Evolutionary conservation across 2,329 filamentous ascomycete species (phyloP).

Genomic region (Ophiostoma piceae): DNA sequence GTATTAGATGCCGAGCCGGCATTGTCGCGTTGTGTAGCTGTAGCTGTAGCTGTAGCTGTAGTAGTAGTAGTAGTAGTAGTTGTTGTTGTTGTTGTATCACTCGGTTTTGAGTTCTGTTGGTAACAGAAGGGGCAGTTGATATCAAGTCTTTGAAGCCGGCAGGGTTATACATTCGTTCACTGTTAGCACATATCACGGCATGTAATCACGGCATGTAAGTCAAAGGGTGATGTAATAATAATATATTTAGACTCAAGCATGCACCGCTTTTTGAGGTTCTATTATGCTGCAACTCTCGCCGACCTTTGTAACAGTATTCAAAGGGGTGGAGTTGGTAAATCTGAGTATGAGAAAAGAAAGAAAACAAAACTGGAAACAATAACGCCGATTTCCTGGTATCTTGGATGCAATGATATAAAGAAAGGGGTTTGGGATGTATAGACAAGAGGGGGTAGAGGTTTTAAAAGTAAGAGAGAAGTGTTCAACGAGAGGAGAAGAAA

Average conservation of each 20-base stretch:
- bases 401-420: constrained; percentile 35
- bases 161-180: no score
- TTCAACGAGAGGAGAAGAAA: neutral
- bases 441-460: constrained; percentile 26
- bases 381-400: constrained; percentile 44
- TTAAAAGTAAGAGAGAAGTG: neutral
- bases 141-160: no score
- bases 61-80: no score
- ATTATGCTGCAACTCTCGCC: constrained; percentile 2
- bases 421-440: constrained; percentile 19
- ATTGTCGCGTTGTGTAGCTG: no score
- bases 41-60: no score
- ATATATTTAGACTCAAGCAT: constrained; percentile 12
- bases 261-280: constrained; percentile 5
- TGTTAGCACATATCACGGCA: neutral
- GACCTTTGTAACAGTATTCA: neutral
- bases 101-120: no score
- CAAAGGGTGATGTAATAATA: neutral
- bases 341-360: neutral
- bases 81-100: no score
- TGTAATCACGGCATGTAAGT: no score
- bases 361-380: neutral
- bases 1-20: no score
- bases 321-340: neutral
- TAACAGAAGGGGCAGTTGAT: no score